Evolutionary conservation across 805 yeast genomes (phyloP), one percentile per base, ranked within the genome.

Genomic region (Sungouiella thailandica): DNA sequence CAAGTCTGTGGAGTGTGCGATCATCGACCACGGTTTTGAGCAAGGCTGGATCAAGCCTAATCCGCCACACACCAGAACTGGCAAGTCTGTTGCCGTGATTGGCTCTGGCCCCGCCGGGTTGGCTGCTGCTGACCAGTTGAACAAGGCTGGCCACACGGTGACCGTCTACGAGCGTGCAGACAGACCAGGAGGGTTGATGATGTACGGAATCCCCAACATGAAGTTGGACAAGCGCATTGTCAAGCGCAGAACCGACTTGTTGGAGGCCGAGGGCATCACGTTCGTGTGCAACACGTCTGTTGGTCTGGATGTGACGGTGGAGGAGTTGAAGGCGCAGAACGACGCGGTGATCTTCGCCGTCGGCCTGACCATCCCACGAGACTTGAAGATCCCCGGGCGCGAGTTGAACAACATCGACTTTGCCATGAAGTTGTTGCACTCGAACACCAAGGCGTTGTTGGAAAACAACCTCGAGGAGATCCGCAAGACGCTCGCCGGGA

Each of bases 141-240:
- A 90, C 74, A 83, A 80, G 56, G 97, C 97, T 23, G 98, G 98
- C 37, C 98, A 90, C 62, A 50, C 58, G 11, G 97, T 93, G 33
- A 85, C 89, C 23, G 93, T 90, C 30, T 90, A 82, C 60, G 98
- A 90, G 68, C 79, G 97, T 58, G 72, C 89, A 33, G 97, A 93
- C 66, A 78, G 97, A 60, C 83, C 90, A 31, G 98, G 98, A 72
- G 98, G 98, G 37, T 72, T 90, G 57, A 64, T 90, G 67, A 93
- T 93, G 97, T 90, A 90, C 62, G 98, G 98, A 77, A 90, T 90
- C 65, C 98, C 98, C 49, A 90, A 90, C 72, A 90, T 90, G 98
- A 90, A 90, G 70, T 74, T 90, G 50, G 98, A 90, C 64, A 90
- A 90, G 72, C 70, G 80, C 16, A 76, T 93, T 56, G 96, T 90